Evolutionary conservation across 768 basidiomycete species (phyloP), one percentile per base, ranked within the genome.

Genomic region (Suillus fuscotomentosus): DNA sequence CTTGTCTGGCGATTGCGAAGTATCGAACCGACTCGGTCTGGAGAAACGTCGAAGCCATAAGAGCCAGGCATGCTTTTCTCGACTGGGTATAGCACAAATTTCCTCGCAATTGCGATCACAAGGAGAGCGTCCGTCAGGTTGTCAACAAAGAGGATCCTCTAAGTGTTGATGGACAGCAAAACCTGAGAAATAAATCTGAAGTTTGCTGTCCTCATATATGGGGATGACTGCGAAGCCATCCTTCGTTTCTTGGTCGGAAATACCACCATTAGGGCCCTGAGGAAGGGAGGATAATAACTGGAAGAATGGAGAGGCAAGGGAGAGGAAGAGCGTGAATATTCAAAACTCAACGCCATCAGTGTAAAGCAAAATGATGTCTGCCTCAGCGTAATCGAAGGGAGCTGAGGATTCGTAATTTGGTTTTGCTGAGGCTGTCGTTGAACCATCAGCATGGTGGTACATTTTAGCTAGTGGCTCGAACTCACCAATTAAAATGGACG

Each of bases 271-370:
- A n/a, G 74, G 64, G 41, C 10, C 24, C 41, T 78, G 73, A 3
- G 75, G 73, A 9, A 75, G 60, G n/a, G 64, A 45, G 55, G 79
- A 75, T 61, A 80, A 70, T 24, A 68, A 64, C 38, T 71, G 66
- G 64, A 79, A 81, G 65, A 75, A 70, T 0, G 75, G 70, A 13
- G 79, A 80, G 0, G 77, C 70, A 20, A 77, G 70, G 14, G 71
- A 69, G 22, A 79, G 75, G 47, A 79, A 72, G 6, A 70, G 64
- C 20, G 69, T 77, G 67, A 78, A 76, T 14, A 76, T 60, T 11
- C 67, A 70, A 55, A 79, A 70, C 60, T 80, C 70, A 43, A 76
- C 57, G 9, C 68, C 66, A 66, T 76, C 73, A 6, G 68, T 70
- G 22, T 72, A 71, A 7, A 67, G 74, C 11, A 75, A 41, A 34